Base-by-base conservation (phyloP, 176 grass and related monocot species). In the Carex myosuroides region DNA sequence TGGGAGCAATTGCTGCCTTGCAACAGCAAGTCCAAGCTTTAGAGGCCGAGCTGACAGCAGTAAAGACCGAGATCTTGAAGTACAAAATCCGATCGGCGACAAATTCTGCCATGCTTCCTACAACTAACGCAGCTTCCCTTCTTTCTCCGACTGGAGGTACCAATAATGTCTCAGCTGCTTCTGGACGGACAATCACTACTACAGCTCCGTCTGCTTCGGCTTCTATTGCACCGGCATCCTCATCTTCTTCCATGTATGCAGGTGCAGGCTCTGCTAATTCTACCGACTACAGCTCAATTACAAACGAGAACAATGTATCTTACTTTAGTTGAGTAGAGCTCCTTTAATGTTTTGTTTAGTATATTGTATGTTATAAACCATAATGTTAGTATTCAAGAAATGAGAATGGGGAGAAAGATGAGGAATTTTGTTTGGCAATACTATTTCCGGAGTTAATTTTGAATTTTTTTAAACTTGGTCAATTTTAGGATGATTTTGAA, bases 21-120 rank as follows among this genome's bases (percentile, higher is more conserved):
- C 91, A 99, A 83, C 91, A 99, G 80, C 96, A 99, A 83, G 91
- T 89, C 16, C 93, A 99, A 35, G 88, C 93, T 13, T 86, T 99
- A 35, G 93, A 95, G 88, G 76, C 87, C 30, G 93, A 99, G 85
- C 87, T 99, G 54, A 80, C 74, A 64, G 64, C 86, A 61, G 96
- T 95, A 54, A 90, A 85, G 65, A 65, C 85, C 13, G 84, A 99
- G 85, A 92, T 99, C 66, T 21, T 91, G 71, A 89, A 88, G 87
- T 91, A 89, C 89, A 90, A 90, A 79, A 92, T 85, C 65, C 86
- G 84, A 24, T 85, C 89, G 8, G 18, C 46, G 1, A 16, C 86
- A 2, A 80, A 88, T 1, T 65, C 87, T 2, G 0, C 70, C 1
- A 86, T 91, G 50, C 84, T 92, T 59, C 90, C 89, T 0, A 90